Base-by-base conservation (phyloP, 495 filamentous ascomycete genomes). In the Aspergillus sparsus region DNA sequence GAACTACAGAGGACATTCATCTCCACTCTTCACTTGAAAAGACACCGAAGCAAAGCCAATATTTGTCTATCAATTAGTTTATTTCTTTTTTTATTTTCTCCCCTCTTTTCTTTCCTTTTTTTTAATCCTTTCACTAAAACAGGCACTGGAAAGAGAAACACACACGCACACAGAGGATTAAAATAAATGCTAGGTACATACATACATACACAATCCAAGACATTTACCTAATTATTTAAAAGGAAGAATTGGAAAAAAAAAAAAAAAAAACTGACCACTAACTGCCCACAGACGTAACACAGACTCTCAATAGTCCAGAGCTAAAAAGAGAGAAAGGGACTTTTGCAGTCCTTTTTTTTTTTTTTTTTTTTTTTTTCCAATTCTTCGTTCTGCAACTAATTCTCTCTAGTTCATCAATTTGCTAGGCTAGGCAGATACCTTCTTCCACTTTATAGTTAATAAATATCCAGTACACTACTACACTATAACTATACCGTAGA, bases 301-400 rank as follows among this genome's bases (percentile, higher is more conserved):
- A 60, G 32, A 49, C 35, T 60, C 57, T 41, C 5, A 61, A 61
- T 55, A 61, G 50, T 55, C 37, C 51, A 61, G 18, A 55, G 58
- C 42, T 27, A 47, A 55, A 49, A 35, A 51, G 1, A 34, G 10
- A 21, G n/a, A 51, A 51, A 51, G 6, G 49, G 49, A 12, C 21
- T 6, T n/a, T 51, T 31, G 49, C 12, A 34, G 33, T 5, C 27
- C 18, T 50, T 33, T 50, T 33, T 32, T 50, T 33, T n/a, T n/a
- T 41, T 11, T 41, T 41, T 41, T 11, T 41, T 11, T 41, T 41
- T 41, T 11, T 41, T 41, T 41, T 11, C 21, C 21, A n/a, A n/a
- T n/a, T n/a, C 21, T 41, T 41, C n/a, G 1, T 41, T 41, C n/a
- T 41, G n/a, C 18, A 50, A 51, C 10, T 11, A 34, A 13, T 33